These are phyloP conservation scores for Fusarium mundagurra DNA, from an alignment of 2,329 filamentous ascomycete species.

Conservation along the genomic window DNA sequence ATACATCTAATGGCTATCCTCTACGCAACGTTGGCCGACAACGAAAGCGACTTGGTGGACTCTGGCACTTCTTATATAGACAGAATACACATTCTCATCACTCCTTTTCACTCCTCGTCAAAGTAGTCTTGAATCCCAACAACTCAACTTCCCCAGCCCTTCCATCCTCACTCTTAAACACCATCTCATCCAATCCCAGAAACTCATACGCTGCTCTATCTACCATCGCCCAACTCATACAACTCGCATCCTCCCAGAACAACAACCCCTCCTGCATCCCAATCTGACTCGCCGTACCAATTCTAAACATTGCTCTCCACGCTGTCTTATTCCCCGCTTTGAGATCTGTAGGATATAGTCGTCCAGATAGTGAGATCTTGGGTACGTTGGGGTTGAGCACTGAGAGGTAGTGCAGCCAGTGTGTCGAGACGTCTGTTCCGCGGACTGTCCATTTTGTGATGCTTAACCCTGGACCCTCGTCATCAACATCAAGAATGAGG, in stretches of 20 bases:
- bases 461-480: neutral
- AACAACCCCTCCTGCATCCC: neutral
- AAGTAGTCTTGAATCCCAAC: neutral
- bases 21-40: no score
- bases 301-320: constrained; percentile 1
- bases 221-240: neutral
- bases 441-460: constrained; percentile 5
- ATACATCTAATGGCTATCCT: rapidly evolving
- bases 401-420: neutral
- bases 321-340: rapidly evolving
- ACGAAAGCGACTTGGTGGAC: no score
- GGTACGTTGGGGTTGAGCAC: neutral
- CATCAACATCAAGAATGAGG: neutral
- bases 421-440: neutral
- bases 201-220: constrained; percentile 2
- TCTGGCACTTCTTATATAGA: neutral
- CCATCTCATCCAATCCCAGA: neutral
- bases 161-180: neutral
- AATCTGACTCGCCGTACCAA: neutral
- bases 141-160: neutral
- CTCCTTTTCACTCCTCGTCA: neutral
- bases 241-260: constrained; percentile 10
- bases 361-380: neutral
- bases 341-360: neutral
- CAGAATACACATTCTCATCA: neutral